phyloP scores from a whole-genome alignment of 208 protist species.

The Leishmania tropica region DNA sequence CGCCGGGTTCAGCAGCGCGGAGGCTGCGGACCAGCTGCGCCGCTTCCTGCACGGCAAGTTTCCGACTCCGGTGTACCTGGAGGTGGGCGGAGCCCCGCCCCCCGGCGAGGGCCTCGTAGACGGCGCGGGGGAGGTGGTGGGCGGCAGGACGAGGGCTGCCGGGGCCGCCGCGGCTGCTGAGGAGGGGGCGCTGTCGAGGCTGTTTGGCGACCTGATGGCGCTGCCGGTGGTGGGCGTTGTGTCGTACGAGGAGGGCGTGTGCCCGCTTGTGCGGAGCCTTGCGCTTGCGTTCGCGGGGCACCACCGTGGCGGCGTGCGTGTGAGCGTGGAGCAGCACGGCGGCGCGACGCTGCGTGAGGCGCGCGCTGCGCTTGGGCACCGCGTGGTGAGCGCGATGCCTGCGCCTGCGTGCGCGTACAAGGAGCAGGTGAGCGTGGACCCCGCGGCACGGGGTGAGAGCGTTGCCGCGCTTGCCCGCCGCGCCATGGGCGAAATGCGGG shows the following conservation, averaged over 20 bases:
- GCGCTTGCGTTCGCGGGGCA: slow-evolving; percentile 41
- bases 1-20: slow-evolving; percentile 10
- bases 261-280: slow-evolving; percentile 54
- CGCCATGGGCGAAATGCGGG: background rate
- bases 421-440: background rate
- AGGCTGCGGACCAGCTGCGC: slow-evolving; percentile 23
- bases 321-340: slow-evolving; percentile 5
- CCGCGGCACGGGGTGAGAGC: background rate
- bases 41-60: slow-evolving; percentile 31
- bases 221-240: slow-evolving; percentile 45
- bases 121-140: background rate
- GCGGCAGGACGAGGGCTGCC: background rate
- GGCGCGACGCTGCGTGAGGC: slow-evolving; percentile 15
- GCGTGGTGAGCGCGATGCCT: slow-evolving; percentile 27
- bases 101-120: background rate
- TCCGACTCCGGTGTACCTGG: slow-evolving; percentile 25
- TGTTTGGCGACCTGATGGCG: slow-evolving; percentile 43
- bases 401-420: slow-evolving; percentile 30
- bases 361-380: slow-evolving; percentile 21
- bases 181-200: background rate
- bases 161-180: slow-evolving; percentile 1
- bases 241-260: slow-evolving; percentile 42
- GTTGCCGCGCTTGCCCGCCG: background rate
- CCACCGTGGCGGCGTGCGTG: slow-evolving; percentile 32
- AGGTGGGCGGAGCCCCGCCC: slow-evolving; percentile 6